phyloP scores from a whole-genome alignment of 192 early-diverging fungal species.

The Backusella luteola region DNA sequence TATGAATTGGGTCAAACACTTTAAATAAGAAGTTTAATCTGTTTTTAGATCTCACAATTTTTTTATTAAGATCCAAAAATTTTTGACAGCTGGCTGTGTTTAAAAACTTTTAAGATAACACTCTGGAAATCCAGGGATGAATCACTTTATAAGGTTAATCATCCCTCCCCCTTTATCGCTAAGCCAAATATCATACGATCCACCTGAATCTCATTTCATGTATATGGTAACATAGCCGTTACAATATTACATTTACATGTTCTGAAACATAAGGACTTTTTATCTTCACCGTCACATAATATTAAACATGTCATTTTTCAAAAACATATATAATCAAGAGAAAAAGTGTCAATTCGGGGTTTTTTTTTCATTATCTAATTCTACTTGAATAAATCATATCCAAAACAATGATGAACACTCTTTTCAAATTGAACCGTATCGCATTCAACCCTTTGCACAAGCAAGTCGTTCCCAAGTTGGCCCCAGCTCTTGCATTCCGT shows the following conservation, averaged over 20 bases:
- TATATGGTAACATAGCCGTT: background rate
- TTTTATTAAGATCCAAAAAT: background rate
- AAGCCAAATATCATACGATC: background rate
- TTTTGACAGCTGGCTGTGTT: conserved; percentile 1
- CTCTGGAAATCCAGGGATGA: background rate
- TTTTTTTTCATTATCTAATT: background rate
- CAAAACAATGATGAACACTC: background rate
- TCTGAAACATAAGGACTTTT: background rate
- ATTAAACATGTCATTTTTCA: background rate
- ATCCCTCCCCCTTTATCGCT: background rate
- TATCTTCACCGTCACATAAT: background rate
- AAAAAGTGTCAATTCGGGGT: background rate
- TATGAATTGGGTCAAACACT: no score
- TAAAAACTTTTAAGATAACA: background rate
- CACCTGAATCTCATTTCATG: background rate
- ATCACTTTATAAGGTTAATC: conserved; percentile 4
- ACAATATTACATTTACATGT: background rate
- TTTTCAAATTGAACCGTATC: background rate
- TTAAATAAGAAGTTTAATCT: no score
- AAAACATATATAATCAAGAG: background rate
- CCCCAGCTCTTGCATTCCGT: background rate
- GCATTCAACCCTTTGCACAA: background rate
- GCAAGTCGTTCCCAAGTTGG: background rate
- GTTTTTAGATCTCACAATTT: no score
- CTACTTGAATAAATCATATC: background rate